Percentiles rank a stretch among this genome's conserved stretches.
Evolutionary conservation across 2,329 filamentous ascomycete genomes (phyloP).

Genomic region (Berkeleyomyces rouxiae): DNA sequence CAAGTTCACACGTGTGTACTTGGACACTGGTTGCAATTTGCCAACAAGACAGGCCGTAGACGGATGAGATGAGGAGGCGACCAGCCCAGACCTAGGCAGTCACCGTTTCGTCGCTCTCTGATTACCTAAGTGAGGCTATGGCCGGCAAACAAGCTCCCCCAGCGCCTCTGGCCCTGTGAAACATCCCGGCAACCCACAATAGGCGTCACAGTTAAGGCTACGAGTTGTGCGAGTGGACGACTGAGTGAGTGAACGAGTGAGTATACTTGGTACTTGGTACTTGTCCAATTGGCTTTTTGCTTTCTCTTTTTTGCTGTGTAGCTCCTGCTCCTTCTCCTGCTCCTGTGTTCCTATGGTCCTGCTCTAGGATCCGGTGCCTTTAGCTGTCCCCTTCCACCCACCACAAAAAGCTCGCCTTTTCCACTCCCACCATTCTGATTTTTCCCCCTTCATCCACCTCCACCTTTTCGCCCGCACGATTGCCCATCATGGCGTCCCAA

Average conservation of each 20-base stretch:
- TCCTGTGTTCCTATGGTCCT: not conserved
- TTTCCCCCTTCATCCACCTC: not conserved
- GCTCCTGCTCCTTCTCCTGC: not conserved
- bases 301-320: too few species aligned
- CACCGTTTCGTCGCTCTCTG: too few species aligned
- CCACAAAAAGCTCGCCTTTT: slow-evolving; percentile 9
- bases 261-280: too few species aligned
- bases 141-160: not conserved
- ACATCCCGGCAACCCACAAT: not conserved
- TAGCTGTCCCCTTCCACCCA: not conserved
- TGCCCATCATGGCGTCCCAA: slow-evolving; percentile 15
- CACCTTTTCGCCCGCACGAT: not conserved
- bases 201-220: not conserved
- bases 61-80: too few species aligned
- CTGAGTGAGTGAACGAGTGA: too few species aligned
- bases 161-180: not conserved
- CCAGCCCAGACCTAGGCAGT: too few species aligned
- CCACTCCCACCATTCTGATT: not conserved
- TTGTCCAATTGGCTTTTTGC: too few species aligned
- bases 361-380: not conserved
- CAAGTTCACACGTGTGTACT: too few species aligned
- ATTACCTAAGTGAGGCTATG: not conserved
- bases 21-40: too few species aligned
- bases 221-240: too few species aligned
- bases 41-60: too few species aligned